phyloP scores from a whole-genome alignment of 1,139 yeast genomes.

The Zygosaccharomyces sapae region DNA sequence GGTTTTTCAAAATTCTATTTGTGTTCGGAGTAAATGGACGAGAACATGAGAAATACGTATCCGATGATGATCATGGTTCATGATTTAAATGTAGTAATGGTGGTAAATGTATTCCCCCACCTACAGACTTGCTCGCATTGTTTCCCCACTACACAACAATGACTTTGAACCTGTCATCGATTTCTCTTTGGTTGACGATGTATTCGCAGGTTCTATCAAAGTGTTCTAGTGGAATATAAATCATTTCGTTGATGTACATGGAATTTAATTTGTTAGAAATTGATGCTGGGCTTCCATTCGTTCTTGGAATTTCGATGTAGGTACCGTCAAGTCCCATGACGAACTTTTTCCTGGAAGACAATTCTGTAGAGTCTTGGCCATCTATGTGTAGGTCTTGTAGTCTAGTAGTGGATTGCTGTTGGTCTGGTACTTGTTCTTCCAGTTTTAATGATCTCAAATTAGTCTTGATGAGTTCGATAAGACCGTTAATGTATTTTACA shows the following conservation, averaged over 20 bases:
- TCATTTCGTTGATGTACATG: slow-evolving; percentile 20
- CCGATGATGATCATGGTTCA: slow-evolving; percentile 4
- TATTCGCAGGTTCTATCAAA: slow-evolving; percentile 29
- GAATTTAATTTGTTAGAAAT: slow-evolving; percentile 18
- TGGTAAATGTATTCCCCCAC: background rate
- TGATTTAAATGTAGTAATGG: background rate
- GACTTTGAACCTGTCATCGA: slow-evolving; percentile 37
- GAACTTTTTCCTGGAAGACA: slow-evolving; percentile 6
- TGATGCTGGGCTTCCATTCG: slow-evolving; percentile 19
- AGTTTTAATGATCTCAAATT: slow-evolving; percentile 57
- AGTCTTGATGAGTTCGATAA: slow-evolving; percentile 77
- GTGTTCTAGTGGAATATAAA: slow-evolving; percentile 22
- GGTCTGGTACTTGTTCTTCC: slow-evolving; percentile 26
- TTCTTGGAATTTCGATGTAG: slow-evolving; percentile 21
- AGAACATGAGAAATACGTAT: slow-evolving; percentile 7
- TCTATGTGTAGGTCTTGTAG: slow-evolving; percentile 14
- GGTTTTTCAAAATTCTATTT: background rate
- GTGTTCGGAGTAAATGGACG: slow-evolving; percentile 8
- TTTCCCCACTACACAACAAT: slow-evolving; percentile 27
- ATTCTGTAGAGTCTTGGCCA: slow-evolving; percentile 7
- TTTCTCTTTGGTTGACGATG: slow-evolving; percentile 48
- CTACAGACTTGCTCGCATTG: background rate
- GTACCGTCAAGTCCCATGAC: slow-evolving; percentile 31
- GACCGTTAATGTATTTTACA: slow-evolving; percentile 72
- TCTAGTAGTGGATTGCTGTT: slow-evolving; percentile 4